phyloP scores from a whole-genome alignment of 257 asterid genomes.

The Nicotiana undulata region DNA sequence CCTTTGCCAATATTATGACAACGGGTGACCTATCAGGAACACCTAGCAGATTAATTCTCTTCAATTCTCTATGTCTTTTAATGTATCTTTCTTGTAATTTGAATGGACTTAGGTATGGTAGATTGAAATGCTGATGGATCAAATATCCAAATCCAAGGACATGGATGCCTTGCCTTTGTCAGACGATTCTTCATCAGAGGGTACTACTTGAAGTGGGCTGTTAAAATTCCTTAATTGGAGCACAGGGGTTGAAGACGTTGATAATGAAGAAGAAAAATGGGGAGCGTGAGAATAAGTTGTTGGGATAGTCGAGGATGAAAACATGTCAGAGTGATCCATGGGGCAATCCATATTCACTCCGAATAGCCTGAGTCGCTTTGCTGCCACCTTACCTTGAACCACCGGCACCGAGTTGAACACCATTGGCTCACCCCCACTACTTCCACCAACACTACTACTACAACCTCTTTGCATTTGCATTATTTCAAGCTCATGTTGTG shows the following conservation, averaged over 20 bases:
- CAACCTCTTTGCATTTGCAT: constrained; percentile 13
- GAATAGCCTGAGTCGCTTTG: constrained; percentile 82
- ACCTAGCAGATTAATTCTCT: background rate
- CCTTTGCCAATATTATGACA: background rate
- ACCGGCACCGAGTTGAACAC: constrained; percentile 94
- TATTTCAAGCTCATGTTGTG: background rate
- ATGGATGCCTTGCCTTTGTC: constrained; percentile 51
- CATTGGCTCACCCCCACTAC: constrained; percentile 18
- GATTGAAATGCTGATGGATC: no score
- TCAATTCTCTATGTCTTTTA: background rate
- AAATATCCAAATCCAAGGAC: constrained; percentile 75
- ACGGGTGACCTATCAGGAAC: background rate
- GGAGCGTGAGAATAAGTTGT: constrained; percentile 6
- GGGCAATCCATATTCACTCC: constrained; percentile 94
- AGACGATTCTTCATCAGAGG: background rate
- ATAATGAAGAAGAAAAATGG: constrained; percentile 4
- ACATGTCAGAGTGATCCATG: constrained; percentile 31
- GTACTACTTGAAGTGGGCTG: background rate
- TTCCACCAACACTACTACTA: background rate
- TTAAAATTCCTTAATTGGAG: background rate
- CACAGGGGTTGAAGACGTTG: constrained; percentile 14
- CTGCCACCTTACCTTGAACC: constrained; percentile 89
- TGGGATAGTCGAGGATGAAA: constrained; percentile 17
- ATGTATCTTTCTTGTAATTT: background rate
- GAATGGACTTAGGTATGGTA: no score